phyloP scores from a whole-genome alignment of 768 basidiomycete genomes.

The Tremella mesenterica region DNA sequence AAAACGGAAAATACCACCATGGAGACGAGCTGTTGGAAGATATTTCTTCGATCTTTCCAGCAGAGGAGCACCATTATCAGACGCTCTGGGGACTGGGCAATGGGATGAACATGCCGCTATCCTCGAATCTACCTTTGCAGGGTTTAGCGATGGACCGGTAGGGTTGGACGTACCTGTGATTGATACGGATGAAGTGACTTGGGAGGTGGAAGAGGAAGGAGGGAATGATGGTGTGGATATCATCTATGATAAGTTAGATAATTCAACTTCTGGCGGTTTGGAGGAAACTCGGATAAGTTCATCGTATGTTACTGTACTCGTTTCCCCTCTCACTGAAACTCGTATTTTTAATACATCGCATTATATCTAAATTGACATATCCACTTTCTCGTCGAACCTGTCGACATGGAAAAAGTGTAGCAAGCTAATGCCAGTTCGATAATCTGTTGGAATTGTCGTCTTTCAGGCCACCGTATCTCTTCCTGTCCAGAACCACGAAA shows the following conservation, averaged over 20 bases:
- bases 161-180: conserved; percentile 20
- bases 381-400: too few relatives aligned
- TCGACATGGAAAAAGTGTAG: too few relatives aligned
- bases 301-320: too few relatives aligned
- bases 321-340: too few relatives aligned
- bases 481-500: conserved; percentile 27
- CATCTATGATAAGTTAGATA: not conserved
- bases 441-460: conserved; percentile 32
- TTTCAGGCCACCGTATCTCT: conserved; percentile 18
- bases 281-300: too few relatives aligned
- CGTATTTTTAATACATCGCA: too few relatives aligned
- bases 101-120: conserved; percentile 11
- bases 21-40: conserved; percentile 19
- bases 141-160: conserved; percentile 13
- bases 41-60: conserved; percentile 22
- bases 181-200: conserved; percentile 8
- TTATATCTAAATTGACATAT: too few relatives aligned
- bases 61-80: not conserved
- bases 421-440: too few relatives aligned
- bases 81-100: too few relatives aligned
- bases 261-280: not conserved
- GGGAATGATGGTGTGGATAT: not conserved
- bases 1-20: conserved; percentile 8
- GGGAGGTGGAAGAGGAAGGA: not conserved
- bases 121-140: conserved; percentile 9